These are phyloP conservation scores for Termitomyces sp. DNA, from an alignment of 768 basidiomycete species.

Conservation along the genomic window DNA sequence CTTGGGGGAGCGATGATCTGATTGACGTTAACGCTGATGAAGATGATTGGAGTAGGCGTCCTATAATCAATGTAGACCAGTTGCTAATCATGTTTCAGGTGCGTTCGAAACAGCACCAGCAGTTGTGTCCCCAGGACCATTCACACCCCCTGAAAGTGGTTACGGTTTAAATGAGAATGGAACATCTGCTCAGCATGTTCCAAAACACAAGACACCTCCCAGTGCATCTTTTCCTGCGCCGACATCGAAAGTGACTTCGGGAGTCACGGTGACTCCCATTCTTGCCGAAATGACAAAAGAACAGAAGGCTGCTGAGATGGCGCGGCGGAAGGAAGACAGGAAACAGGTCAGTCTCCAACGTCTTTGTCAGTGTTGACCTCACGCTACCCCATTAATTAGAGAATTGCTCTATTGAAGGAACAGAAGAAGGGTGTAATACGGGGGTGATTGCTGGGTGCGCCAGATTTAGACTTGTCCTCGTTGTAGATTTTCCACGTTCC, in stretches of 20 bases:
- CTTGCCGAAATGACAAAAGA: slow-evolving; percentile 69
- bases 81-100: slow-evolving; percentile 30
- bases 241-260: slow-evolving; percentile 16
- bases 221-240: slow-evolving; percentile 13
- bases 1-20: slow-evolving; percentile 75
- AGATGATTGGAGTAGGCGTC: slow-evolving; percentile 88
- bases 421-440: slow-evolving; percentile 58
- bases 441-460: slow-evolving; percentile 3
- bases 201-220: slow-evolving; percentile 14
- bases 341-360: slow-evolving; percentile 52
- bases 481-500: background rate
- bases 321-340: slow-evolving; percentile 84
- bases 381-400: slow-evolving; percentile 34
- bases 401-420: slow-evolving; percentile 76
- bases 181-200: background rate
- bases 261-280: slow-evolving; percentile 20
- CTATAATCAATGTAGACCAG: background rate
- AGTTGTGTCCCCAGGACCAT: slow-evolving; percentile 16
- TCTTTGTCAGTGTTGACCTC: background rate
- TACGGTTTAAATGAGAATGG: background rate
- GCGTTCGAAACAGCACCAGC: slow-evolving; percentile 62
- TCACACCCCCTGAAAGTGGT: background rate
- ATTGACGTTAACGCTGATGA: slow-evolving; percentile 93
- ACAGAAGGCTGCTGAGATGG: slow-evolving; percentile 92
- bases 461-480: background rate